Percentiles rank a stretch among this genome's conserved stretches.
Evolutionary conservation across 257 asterid species (phyloP).

Genomic region (Nicotiana knightiana): DNA sequence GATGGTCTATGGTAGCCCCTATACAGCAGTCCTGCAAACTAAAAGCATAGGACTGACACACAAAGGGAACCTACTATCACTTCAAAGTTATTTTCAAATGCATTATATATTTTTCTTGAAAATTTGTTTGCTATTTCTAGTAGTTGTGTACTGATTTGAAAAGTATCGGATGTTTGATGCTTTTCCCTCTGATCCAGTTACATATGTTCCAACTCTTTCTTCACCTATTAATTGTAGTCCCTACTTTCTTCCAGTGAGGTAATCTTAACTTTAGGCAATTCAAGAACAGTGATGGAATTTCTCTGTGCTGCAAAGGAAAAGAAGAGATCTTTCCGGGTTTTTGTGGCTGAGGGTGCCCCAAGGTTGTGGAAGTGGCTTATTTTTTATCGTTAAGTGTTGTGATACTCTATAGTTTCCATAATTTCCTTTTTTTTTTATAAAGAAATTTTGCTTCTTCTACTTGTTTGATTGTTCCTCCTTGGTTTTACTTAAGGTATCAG

Average conservation of each 20-base stretch:
- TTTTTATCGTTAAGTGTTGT: constrained; percentile 6
- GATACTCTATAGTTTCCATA: background rate
- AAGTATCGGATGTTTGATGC: background rate
- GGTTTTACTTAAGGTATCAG: constrained; percentile 58
- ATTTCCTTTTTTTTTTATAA: background rate
- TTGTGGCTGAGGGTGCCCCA: constrained; percentile 99
- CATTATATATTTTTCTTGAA: background rate
- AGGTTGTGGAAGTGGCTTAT: constrained; percentile 45
- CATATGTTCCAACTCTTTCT: background rate
- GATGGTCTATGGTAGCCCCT: background rate
- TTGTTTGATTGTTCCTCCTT: constrained; percentile 10
- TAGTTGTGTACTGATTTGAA: background rate
- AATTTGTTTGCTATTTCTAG: background rate
- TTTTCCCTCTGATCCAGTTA: background rate
- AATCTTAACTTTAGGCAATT: constrained; percentile 93
- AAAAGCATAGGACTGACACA: background rate
- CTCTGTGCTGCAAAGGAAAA: constrained; percentile 95
- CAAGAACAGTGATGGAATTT: constrained; percentile 84
- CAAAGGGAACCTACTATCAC: background rate
- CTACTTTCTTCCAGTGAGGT: constrained; percentile 74
- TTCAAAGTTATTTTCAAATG: background rate
- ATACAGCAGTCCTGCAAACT: background rate
- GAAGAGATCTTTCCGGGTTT: constrained; percentile 88
- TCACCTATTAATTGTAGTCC: constrained; percentile 1
- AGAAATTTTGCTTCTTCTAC: background rate